Evolutionary conservation across 1,139 yeast genomes (phyloP).

Genomic region (Pichia sp.): DNA sequence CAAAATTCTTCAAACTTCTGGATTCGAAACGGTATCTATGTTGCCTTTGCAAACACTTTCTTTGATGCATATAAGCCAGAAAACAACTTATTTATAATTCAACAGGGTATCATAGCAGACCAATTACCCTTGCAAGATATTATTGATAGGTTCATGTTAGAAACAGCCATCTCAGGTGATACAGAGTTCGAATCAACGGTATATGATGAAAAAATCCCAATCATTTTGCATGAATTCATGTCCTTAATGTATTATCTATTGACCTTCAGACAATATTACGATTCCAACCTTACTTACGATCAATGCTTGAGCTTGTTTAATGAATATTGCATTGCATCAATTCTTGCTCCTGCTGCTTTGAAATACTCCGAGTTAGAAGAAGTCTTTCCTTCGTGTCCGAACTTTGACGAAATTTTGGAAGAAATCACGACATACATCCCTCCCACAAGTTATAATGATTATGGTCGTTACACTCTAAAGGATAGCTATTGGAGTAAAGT

Average conservation of each 20-base stretch:
- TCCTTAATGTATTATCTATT: constrained; percentile 53
- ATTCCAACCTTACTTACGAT: constrained; percentile 28
- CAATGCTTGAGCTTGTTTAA: constrained; percentile 20
- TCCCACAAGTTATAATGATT: constrained; percentile 61
- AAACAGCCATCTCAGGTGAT: constrained; percentile 46
- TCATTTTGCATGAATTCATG: constrained; percentile 51
- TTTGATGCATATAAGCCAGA: constrained; percentile 44
- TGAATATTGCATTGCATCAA: constrained; percentile 7
- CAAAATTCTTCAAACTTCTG: constrained; percentile 84
- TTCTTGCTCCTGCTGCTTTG: constrained; percentile 23
- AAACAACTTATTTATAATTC: constrained; percentile 57
- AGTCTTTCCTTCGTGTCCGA: constrained; percentile 28
- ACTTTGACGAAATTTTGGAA: constrained; percentile 45
- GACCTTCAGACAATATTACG: constrained; percentile 50
- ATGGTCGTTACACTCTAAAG: constrained; percentile 67
- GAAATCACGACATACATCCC: constrained; percentile 58
- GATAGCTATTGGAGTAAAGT: constrained; percentile 50
- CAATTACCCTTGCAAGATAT: constrained; percentile 43
- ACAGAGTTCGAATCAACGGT: constrained; percentile 39
- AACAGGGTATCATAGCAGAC: constrained; percentile 47
- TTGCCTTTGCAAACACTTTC: constrained; percentile 43
- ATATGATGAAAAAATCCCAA: constrained; percentile 54
- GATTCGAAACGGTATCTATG: constrained; percentile 69
- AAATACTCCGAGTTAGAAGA: constrained; percentile 45
- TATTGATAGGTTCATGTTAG: constrained; percentile 59